phyloP scores from a whole-genome alignment of 495 filamentous ascomycete genomes.

The Penicillium riverlandense region DNA sequence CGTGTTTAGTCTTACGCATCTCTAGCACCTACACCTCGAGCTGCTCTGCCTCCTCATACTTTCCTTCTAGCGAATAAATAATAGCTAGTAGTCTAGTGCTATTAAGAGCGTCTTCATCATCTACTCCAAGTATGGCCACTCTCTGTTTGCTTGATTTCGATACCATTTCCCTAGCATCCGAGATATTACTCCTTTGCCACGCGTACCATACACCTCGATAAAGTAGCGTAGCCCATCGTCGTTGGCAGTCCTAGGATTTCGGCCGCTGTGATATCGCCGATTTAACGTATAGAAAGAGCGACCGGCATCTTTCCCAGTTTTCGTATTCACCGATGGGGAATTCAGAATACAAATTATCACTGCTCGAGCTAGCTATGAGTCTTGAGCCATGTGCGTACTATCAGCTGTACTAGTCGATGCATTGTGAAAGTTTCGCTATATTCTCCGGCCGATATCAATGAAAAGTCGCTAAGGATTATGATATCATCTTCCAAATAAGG shows the following conservation, averaged over 20 bases:
- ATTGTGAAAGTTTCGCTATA: too few species aligned
- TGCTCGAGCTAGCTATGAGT: slow-evolving; percentile 25
- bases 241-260: background rate
- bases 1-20: background rate
- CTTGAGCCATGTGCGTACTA: background rate
- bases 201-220: slow-evolving; percentile 1
- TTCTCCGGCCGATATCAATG: too few species aligned
- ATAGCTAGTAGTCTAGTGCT: background rate
- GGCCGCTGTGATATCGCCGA: slow-evolving; percentile 2
- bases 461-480: too few species aligned
- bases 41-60: background rate
- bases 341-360: background rate
- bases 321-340: slow-evolving; percentile 1
- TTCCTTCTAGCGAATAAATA: background rate
- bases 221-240: slow-evolving; percentile 1
- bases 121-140: too few species aligned
- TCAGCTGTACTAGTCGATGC: slow-evolving; percentile 3
- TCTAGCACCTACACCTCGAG: too few species aligned
- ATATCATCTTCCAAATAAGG: too few species aligned
- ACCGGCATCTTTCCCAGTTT: slow-evolving; percentile 1
- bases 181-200: too few species aligned
- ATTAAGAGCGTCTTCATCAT: background rate
- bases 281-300: slow-evolving; percentile 3
- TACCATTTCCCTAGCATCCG: too few species aligned
- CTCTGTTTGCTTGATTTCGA: too few species aligned